These are phyloP conservation scores for Saccharomyces hybrid DNA, from an alignment of 1,139 yeast genomes.

Conservation along the genomic window DNA sequence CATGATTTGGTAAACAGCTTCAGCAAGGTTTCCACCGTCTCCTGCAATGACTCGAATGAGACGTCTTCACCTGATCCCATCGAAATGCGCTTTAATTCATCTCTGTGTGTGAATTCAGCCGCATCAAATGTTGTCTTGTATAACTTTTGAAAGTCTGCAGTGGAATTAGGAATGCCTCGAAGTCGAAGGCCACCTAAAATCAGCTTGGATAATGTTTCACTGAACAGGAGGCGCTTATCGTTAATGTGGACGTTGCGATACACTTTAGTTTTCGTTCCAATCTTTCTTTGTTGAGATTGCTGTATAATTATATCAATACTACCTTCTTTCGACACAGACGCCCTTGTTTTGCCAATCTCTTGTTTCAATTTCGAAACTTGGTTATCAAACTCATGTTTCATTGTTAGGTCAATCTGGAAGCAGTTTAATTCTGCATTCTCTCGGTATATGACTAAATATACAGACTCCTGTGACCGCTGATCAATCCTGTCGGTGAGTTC, in stretches of 20 bases:
- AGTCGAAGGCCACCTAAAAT: slow-evolving; percentile 28
- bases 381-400: slow-evolving; percentile 4
- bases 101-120: slow-evolving; percentile 28
- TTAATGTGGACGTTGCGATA: slow-evolving; percentile 14
- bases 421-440: not conserved
- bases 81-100: slow-evolving; percentile 14
- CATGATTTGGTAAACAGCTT: slow-evolving; percentile 22
- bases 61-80: slow-evolving; percentile 11
- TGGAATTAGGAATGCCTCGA: slow-evolving; percentile 26
- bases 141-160: slow-evolving; percentile 22
- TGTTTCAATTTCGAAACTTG: not conserved
- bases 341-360: not conserved
- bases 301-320: slow-evolving; percentile 18
- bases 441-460: not conserved
- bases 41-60: slow-evolving; percentile 23
- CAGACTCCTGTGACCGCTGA: not conserved
- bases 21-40: slow-evolving; percentile 24
- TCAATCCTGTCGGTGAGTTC: slow-evolving; percentile 3
- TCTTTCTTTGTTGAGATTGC: slow-evolving; percentile 14
- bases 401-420: not conserved
- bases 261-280: slow-evolving; percentile 11
- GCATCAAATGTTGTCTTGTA: slow-evolving; percentile 29
- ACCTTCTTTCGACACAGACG: slow-evolving; percentile 2
- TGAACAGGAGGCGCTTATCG: slow-evolving; percentile 21
- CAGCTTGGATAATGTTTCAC: slow-evolving; percentile 25